These are phyloP conservation scores for Physcia stellaris DNA, from an alignment of 495 filamentous ascomycete genomes.

Conservation along the genomic window DNA sequence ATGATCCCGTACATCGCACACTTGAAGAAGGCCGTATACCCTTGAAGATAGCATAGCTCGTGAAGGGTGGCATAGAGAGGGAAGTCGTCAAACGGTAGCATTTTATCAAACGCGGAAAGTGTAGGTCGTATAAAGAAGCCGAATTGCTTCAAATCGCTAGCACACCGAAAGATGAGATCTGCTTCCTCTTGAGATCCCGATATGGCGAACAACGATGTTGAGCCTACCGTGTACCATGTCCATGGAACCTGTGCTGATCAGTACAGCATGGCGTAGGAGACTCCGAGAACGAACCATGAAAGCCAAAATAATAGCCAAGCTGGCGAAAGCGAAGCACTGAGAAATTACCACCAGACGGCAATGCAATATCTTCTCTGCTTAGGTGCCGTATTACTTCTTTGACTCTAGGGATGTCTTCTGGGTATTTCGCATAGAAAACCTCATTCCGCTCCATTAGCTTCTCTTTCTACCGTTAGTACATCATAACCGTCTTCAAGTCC, in stretches of 20 bases:
- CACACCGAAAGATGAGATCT: conserved; percentile 56
- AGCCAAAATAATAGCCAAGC: conserved; percentile 63
- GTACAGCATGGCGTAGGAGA: conserved; percentile 16
- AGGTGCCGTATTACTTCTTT: conserved; percentile 52
- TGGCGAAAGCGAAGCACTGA: conserved; percentile 59
- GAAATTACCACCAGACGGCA: conserved; percentile 56
- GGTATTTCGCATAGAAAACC: conserved; percentile 73
- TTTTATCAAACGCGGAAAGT: conserved; percentile 48
- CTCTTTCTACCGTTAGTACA: conserved; percentile 18
- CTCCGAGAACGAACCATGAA: conserved; percentile 40
- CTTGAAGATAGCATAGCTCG: conserved; percentile 69
- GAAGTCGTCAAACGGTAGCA: conserved; percentile 53
- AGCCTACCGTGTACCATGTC: conserved; percentile 48
- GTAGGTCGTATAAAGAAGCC: conserved; percentile 59
- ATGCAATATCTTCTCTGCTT: conserved; percentile 35
- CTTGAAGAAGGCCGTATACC: conserved; percentile 19
- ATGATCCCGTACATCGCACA: not conserved
- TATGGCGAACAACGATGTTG: not conserved
- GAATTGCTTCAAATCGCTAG: conserved; percentile 56
- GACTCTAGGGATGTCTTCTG: conserved; percentile 63
- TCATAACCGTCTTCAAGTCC: not conserved
- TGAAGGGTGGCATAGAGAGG: conserved; percentile 79
- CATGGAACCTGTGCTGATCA: conserved; percentile 36
- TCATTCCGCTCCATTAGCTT: conserved; percentile 53
- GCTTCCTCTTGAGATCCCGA: not conserved